Conservation (phyloP, 2,329 filamentous ascomycete genomes). For the Alternaria postmessia region DNA sequence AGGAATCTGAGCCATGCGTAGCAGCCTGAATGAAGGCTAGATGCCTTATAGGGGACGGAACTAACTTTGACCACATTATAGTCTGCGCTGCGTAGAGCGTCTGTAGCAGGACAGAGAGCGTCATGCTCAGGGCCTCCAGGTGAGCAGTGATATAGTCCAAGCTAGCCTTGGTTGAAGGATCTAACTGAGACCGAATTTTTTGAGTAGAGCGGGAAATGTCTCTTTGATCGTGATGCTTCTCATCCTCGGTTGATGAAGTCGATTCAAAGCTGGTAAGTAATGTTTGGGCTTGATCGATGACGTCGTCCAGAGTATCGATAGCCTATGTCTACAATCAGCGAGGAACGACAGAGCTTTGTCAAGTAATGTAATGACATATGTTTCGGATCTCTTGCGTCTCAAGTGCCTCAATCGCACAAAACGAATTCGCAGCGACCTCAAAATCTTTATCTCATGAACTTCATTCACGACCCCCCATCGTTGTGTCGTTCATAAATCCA, state of each 20-base stretch:
- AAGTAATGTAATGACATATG: not conserved
- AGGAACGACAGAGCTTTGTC: not conserved
- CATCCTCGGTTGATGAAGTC: slow-evolving; percentile 21
- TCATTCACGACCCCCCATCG: not conserved
- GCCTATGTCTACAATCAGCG: slow-evolving; percentile 35
- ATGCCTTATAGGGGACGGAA: not conserved
- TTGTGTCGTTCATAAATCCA: not conserved
- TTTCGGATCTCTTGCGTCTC: not conserved
- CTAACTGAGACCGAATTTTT: slow-evolving; percentile 15
- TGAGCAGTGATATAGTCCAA: slow-evolving; percentile 46
- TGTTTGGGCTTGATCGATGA: slow-evolving; percentile 41
- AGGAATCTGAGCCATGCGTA: not conserved
- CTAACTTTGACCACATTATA: slow-evolving; percentile 51
- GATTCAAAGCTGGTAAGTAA: slow-evolving; percentile 41
- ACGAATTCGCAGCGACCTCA: not conserved
- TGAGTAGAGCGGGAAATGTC: slow-evolving; percentile 7
- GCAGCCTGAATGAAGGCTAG: not conserved
- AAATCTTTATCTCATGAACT: not conserved
- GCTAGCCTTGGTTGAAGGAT: slow-evolving; percentile 25
- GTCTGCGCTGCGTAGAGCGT: slow-evolving; percentile 50
- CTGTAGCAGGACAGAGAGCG: slow-evolving; percentile 50
- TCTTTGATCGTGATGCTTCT: slow-evolving; percentile 12
- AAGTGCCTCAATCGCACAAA: not conserved
- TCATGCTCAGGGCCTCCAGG: slow-evolving; percentile 46
- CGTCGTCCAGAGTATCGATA: slow-evolving; percentile 44